Evolutionary conservation across 805 yeast genomes (phyloP).

Genomic region (Ogataea neopini): DNA sequence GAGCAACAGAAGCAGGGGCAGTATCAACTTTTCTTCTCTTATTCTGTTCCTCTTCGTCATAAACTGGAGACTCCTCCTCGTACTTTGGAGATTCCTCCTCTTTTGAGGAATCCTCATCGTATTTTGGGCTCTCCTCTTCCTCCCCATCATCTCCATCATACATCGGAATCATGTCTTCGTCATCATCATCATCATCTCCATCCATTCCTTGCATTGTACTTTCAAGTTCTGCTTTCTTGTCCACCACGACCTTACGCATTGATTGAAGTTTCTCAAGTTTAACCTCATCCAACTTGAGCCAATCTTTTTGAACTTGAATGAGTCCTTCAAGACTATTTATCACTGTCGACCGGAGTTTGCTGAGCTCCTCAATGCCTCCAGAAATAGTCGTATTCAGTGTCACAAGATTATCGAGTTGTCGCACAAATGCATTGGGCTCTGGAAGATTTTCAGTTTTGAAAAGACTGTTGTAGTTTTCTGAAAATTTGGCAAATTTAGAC

Average conservation of each 20-base stretch:
- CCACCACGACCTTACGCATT: constrained; percentile 19
- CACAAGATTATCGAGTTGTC: constrained; percentile 23
- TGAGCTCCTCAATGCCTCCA: constrained; percentile 16
- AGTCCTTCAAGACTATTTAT: constrained; percentile 30
- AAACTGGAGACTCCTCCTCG: too few species aligned
- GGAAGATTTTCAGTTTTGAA: constrained; percentile 34
- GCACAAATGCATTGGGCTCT: constrained; percentile 32
- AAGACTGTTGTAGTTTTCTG: constrained; percentile 25
- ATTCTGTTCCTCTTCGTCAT: neutral
- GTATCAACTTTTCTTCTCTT: constrained; percentile 1
- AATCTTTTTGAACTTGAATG: constrained; percentile 32
- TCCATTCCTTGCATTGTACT: constrained; percentile 22
- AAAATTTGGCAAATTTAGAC: constrained; percentile 21
- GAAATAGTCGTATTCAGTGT: constrained; percentile 16
- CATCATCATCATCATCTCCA: constrained; percentile 16
- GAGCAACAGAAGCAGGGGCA: neutral
- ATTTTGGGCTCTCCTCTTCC: constrained; percentile 22
- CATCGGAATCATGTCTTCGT: constrained; percentile 10
- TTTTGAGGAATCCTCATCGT: too few species aligned
- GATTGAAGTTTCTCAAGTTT: constrained; percentile 23
- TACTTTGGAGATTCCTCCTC: constrained; percentile 6
- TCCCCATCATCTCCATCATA: constrained; percentile 18
- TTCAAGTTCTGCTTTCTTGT: constrained; percentile 29
- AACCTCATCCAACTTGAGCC: constrained; percentile 29
- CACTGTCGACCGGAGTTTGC: constrained; percentile 25